A percentile compares a stretch with the other conserved stretches of the same genome.
Evolutionary conservation across 1,284 basidiomycete species (phyloP).

Genomic region (Microbotryomycetes sp.): DNA sequence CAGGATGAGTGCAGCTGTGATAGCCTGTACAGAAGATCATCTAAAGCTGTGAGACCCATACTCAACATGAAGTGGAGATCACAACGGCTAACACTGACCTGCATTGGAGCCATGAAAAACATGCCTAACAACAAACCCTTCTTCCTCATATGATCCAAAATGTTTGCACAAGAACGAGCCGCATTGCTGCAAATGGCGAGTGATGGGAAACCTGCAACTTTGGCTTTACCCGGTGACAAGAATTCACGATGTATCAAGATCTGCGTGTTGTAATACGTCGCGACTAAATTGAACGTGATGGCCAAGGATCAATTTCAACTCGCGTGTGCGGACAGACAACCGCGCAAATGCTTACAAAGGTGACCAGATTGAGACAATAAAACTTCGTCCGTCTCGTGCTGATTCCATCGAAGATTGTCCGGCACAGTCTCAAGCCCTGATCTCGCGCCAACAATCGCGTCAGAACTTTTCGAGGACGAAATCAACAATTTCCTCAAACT

Average conservation of each 20-base stretch:
- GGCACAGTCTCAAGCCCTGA: constrained; percentile 24
- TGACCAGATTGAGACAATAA: not conserved
- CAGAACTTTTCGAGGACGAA: not conserved
- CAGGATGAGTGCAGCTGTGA: constrained; percentile 61
- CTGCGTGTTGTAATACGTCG: constrained; percentile 7
- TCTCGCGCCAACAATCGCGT: not conserved
- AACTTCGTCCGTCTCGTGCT: not conserved
- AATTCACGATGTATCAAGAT: constrained; percentile 32
- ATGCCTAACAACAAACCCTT: not conserved
- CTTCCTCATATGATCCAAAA: constrained; percentile 23
- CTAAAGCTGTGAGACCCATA: not conserved
- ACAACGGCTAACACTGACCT: constrained; percentile 2
- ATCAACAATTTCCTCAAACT: not conserved
- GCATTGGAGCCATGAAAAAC: constrained; percentile 16
- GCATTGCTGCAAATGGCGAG: constrained; percentile 34
- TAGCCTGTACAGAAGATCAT: constrained; percentile 4
- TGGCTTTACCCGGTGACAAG: constrained; percentile 20
- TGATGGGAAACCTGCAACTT: constrained; percentile 38
- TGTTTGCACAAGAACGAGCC: constrained; percentile 27
- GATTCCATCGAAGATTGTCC: constrained; percentile 15
- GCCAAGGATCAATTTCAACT: not conserved
- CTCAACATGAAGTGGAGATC: not conserved
- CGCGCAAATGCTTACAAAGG: not conserved
- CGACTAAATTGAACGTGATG: not conserved
- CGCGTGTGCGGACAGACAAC: not conserved